Conservation (phyloP, 2,329 filamentous ascomycete genomes). For the Penicillium oxalicum region DNA sequence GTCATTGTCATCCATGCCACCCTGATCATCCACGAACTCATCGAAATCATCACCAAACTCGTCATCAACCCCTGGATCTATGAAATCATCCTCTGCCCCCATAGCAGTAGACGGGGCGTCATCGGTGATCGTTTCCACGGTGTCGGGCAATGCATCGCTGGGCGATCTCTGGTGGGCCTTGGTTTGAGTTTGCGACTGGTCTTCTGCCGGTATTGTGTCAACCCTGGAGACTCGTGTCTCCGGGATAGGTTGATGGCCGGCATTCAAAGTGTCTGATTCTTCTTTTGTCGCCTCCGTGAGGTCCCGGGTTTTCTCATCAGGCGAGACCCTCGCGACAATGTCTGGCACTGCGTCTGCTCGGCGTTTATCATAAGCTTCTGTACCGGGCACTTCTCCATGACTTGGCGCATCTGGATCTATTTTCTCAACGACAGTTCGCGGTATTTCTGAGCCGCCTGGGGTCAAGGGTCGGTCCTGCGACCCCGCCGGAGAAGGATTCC, state of each 20-base stretch:
- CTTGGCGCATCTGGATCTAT: constrained; percentile 52
- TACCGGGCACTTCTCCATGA: constrained; percentile 58
- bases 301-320: constrained; percentile 34
- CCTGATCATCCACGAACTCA: constrained; percentile 48
- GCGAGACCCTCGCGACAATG: constrained; percentile 47
- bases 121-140: constrained; percentile 40
- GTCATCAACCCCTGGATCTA: constrained; percentile 33
- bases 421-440: constrained; percentile 57
- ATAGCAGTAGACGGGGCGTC: constrained; percentile 27
- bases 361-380: constrained; percentile 51
- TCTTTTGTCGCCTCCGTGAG: constrained; percentile 13
- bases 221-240: constrained; percentile 43
- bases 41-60: constrained; percentile 49
- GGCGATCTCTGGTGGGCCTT: constrained; percentile 37
- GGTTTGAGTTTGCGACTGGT: constrained; percentile 24
- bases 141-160: constrained; percentile 41
- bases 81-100: constrained; percentile 52
- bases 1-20: constrained; percentile 43
- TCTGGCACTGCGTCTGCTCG: constrained; percentile 56
- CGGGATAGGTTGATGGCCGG: constrained; percentile 28
- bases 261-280: constrained; percentile 10
- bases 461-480: constrained; percentile 43
- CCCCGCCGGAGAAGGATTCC: constrained; percentile 38
- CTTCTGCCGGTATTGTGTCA: constrained; percentile 35
- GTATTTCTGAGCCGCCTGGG: constrained; percentile 50